A percentile compares a stretch with the other conserved stretches of the same genome.
These are phyloP conservation scores for Metarhizium brunneum DNA, from an alignment of 2,329 filamentous ascomycete genomes.

Conservation along the genomic window DNA sequence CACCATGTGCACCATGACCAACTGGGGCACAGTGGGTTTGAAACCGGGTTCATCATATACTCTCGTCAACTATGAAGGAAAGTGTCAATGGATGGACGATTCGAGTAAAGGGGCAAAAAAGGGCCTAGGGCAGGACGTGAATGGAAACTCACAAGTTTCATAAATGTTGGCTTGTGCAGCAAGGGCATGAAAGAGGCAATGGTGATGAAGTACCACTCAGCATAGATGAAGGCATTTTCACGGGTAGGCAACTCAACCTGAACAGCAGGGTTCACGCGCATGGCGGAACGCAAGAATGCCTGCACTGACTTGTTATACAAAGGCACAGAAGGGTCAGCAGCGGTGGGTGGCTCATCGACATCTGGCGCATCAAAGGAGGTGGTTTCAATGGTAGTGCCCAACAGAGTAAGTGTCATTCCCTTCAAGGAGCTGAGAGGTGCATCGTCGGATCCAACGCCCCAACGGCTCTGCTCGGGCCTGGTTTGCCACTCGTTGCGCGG, in stretches of 20 bases:
- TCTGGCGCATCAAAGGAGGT: slow-evolving; percentile 61
- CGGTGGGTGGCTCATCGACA: slow-evolving; percentile 44
- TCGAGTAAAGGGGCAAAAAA: background rate
- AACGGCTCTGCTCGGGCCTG: slow-evolving; percentile 50
- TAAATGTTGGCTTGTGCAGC: slow-evolving; percentile 67
- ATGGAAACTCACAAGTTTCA: slow-evolving; percentile 47
- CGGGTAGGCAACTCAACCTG: slow-evolving; percentile 53
- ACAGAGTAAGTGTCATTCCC: slow-evolving; percentile 66
- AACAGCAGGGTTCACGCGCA: slow-evolving; percentile 49
- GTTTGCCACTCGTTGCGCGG: slow-evolving; percentile 27
- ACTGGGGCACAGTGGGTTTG: slow-evolving; percentile 52
- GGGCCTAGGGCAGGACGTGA: background rate
- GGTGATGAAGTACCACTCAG: slow-evolving; percentile 66
- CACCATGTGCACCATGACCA: slow-evolving; percentile 67
- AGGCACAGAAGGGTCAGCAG: slow-evolving; percentile 28
- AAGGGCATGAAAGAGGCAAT: slow-evolving; percentile 65
- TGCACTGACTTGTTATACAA: slow-evolving; percentile 65
- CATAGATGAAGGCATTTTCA: slow-evolving; percentile 57
- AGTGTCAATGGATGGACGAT: background rate
- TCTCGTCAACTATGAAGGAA: slow-evolving; percentile 38
- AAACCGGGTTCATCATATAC: slow-evolving; percentile 64
- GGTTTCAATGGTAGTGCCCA: slow-evolving; percentile 73
- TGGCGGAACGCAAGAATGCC: slow-evolving; percentile 56
- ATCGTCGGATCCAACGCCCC: slow-evolving; percentile 55
- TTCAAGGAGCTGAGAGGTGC: slow-evolving; percentile 63